Percentiles rank a stretch among this genome's conserved stretches.
Conservation (phyloP, 1,284 basidiomycete genomes). For the Leccinum subatratum region DNA sequence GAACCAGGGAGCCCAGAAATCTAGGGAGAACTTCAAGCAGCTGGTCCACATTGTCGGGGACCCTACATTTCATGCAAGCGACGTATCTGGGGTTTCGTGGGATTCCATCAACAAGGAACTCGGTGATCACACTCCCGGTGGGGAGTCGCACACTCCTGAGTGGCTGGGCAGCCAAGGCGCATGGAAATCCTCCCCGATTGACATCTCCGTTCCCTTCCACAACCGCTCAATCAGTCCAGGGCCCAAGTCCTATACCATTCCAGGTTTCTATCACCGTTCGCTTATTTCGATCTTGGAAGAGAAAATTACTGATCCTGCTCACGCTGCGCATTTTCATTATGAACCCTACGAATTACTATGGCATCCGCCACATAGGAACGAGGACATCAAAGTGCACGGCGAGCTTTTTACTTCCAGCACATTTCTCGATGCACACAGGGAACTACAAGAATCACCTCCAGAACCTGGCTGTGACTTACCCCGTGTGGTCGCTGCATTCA, state of each 20-base stretch:
- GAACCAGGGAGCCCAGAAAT: conserved; percentile 3
- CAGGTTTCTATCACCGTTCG: neutral
- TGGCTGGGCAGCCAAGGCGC: neutral
- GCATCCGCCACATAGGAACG: neutral
- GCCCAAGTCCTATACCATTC: neutral
- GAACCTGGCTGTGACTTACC: conserved; percentile 1
- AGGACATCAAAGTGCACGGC: neutral
- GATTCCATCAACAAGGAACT: neutral
- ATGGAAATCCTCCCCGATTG: neutral
- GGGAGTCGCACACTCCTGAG: neutral
- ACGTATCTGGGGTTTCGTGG: neutral
- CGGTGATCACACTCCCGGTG: neutral
- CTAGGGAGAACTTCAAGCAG: neutral
- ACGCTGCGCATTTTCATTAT: neutral
- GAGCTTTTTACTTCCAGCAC: neutral
- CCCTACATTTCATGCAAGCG: neutral
- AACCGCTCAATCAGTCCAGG: neutral
- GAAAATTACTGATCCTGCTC: neutral
- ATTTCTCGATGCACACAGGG: neutral
- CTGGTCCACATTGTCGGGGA: neutral
- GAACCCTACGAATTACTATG: neutral
- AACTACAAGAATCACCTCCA: neutral
- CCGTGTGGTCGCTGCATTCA: neutral
- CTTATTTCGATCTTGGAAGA: conserved; percentile 1
- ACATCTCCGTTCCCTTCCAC: neutral